These are phyloP conservation scores for Lecanicillium sp. DNA, from an alignment of 2,329 filamentous ascomycete species.

Conservation along the genomic window DNA sequence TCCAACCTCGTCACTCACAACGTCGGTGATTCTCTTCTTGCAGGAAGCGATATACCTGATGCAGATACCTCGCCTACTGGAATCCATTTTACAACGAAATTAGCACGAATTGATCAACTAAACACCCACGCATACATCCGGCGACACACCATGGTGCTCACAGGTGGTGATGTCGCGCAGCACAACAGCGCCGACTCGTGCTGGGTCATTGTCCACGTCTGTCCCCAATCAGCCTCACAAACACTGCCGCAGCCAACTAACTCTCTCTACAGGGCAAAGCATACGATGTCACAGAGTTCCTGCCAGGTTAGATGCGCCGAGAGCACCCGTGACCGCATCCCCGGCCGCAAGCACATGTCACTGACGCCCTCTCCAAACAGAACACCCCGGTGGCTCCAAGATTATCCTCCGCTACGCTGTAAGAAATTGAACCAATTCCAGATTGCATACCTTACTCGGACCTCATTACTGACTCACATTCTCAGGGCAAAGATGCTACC, in stretches of 20 bases:
- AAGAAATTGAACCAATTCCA: conserved; percentile 19
- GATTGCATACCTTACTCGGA: not conserved
- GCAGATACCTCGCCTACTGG: too few species aligned
- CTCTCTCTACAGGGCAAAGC: conserved; percentile 55
- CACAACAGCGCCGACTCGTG: conserved; percentile 80
- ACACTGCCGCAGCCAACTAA: not conserved
- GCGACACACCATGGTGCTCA: conserved; percentile 41
- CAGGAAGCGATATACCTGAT: too few species aligned
- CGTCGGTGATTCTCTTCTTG: too few species aligned
- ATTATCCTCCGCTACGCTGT: conserved; percentile 94
- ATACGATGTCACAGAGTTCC: conserved; percentile 85
- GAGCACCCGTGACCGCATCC: too few species aligned
- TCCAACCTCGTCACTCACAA: too few species aligned
- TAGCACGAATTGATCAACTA: not conserved
- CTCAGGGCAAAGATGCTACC: conserved; percentile 79
- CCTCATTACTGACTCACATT: not conserved
- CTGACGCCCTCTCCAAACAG: conserved; percentile 31
- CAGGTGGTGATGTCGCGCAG: conserved; percentile 51
- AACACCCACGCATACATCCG: too few species aligned
- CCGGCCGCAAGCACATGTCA: not conserved
- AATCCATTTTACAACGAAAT: not conserved
- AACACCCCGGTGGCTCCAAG: conserved; percentile 83
- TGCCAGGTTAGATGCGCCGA: conserved; percentile 69
- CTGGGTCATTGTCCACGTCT: conserved; percentile 82
- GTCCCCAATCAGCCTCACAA: not conserved